These are phyloP conservation scores for Globisporangium paroecandrum DNA, from an alignment of 352 stramenopile species.

Conservation along the genomic window DNA sequence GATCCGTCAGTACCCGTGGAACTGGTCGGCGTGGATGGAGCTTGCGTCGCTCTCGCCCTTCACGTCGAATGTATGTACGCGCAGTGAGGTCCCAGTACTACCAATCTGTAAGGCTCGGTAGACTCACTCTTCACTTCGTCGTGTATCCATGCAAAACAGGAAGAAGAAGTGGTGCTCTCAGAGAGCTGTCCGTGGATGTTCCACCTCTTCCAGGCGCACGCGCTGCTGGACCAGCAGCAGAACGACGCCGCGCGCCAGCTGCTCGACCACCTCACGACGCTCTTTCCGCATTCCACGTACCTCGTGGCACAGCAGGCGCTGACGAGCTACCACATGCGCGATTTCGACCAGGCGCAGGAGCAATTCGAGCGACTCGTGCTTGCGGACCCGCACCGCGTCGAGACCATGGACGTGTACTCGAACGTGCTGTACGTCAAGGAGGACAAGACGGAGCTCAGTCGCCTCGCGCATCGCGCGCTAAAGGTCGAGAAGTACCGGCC, in stretches of 20 bases:
- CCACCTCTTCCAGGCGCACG: slow-evolving; percentile 80
- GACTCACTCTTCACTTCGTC: slow-evolving; percentile 19
- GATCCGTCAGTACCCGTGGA: slow-evolving; percentile 78
- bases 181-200: slow-evolving; percentile 73
- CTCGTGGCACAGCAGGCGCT: slow-evolving; percentile 72
- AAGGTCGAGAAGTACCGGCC: slow-evolving; percentile 96
- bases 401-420: slow-evolving; percentile 84
- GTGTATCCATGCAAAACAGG: slow-evolving; percentile 20
- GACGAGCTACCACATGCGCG: slow-evolving; percentile 77
- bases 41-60: slow-evolving; percentile 73
- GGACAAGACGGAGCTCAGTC: slow-evolving; percentile 82
- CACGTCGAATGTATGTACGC: slow-evolving; percentile 32
- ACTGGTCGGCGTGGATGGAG: slow-evolving; percentile 98
- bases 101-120: background rate
- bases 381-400: slow-evolving; percentile 69
- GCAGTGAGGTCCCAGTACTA: no score
- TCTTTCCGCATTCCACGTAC: slow-evolving; percentile 74
- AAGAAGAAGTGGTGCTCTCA: slow-evolving; percentile 55
- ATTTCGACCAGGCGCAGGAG: slow-evolving; percentile 79
- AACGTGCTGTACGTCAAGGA: slow-evolving; percentile 88
- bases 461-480: slow-evolving; percentile 89
- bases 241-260: slow-evolving; percentile 60
- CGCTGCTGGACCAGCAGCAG: slow-evolving; percentile 76
- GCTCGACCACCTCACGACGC: slow-evolving; percentile 38
- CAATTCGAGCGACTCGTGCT: slow-evolving; percentile 64